Conservation (phyloP, 495 filamentous ascomycete genomes). For the Trichoderma reesei region DNA sequence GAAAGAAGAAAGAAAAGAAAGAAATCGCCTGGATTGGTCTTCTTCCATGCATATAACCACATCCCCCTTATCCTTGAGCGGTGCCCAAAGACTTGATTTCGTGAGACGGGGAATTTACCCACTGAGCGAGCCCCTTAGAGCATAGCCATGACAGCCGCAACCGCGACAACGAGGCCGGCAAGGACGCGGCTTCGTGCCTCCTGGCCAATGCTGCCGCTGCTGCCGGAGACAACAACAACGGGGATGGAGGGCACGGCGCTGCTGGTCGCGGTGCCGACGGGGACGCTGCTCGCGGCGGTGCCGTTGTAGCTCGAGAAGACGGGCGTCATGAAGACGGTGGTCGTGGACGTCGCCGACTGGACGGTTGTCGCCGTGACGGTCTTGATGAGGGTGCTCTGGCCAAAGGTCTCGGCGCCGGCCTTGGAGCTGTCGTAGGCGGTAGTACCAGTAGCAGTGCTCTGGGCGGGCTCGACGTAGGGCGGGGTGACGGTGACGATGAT, state of each 20-base stretch:
- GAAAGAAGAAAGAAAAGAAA: neutral
- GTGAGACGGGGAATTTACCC: neutral
- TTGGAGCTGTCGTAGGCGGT: slow-evolving; percentile 9
- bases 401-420: neutral
- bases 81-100: neutral
- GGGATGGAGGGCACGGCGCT: neutral
- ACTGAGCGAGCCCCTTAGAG: neutral
- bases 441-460: neutral
- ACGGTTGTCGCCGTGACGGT: slow-evolving; percentile 2
- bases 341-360: neutral
- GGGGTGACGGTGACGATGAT: slow-evolving; percentile 11
- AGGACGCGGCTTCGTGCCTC: neutral
- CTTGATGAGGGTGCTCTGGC: slow-evolving; percentile 13
- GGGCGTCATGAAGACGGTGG: neutral
- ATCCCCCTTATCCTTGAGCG: neutral
- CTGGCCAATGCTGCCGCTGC: neutral
- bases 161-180: neutral
- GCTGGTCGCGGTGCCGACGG: slow-evolving; percentile 4
- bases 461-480: slow-evolving; percentile 7
- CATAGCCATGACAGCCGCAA: neutral
- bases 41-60: neutral
- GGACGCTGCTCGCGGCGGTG: slow-evolving; percentile 9
- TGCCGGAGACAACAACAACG: slow-evolving; percentile 2
- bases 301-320: slow-evolving; percentile 7
- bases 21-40: neutral